Evolutionary conservation across 202 grass and related monocot species (phyloP).

Genomic region (Schoenoplectus tabernaemontani): DNA sequence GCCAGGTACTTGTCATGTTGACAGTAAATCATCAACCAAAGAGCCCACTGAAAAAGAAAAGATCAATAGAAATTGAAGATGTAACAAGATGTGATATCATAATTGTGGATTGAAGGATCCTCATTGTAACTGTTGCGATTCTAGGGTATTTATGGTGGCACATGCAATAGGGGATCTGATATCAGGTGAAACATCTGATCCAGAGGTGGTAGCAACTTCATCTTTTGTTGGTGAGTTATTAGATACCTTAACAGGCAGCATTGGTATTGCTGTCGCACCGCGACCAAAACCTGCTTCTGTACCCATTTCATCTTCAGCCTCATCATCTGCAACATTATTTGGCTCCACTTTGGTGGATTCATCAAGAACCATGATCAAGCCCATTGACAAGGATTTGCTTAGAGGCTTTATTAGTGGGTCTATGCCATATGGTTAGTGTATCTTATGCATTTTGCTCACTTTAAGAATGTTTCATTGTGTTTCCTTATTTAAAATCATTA

Average conservation of each 20-base stretch:
- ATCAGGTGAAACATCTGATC: constrained; percentile 60
- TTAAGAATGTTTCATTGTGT: constrained; percentile 1
- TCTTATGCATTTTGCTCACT: constrained; percentile 22
- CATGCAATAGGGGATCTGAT: constrained; percentile 80
- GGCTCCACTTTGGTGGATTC: constrained; percentile 49
- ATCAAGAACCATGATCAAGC: constrained; percentile 49
- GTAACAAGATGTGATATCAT: too few species aligned
- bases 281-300: constrained; percentile 59
- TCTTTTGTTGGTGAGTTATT: constrained; percentile 79
- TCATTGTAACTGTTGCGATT: too few species aligned
- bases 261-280: constrained; percentile 61
- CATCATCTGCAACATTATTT: constrained; percentile 47
- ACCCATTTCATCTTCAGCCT: constrained; percentile 45
- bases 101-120: too few species aligned
- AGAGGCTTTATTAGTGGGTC: constrained; percentile 64
- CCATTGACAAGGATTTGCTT: constrained; percentile 80
- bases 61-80: too few species aligned
- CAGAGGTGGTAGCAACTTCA: constrained; percentile 50
- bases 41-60: background rate
- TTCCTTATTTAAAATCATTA: too few species aligned
- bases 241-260: constrained; percentile 91
- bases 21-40: background rate
- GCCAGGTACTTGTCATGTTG: too few species aligned
- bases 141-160: constrained; percentile 86
- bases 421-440: constrained; percentile 93